Base-by-base conservation (phyloP, 2,329 filamentous ascomycete genomes). In the Elsinoe necatrix region DNA sequence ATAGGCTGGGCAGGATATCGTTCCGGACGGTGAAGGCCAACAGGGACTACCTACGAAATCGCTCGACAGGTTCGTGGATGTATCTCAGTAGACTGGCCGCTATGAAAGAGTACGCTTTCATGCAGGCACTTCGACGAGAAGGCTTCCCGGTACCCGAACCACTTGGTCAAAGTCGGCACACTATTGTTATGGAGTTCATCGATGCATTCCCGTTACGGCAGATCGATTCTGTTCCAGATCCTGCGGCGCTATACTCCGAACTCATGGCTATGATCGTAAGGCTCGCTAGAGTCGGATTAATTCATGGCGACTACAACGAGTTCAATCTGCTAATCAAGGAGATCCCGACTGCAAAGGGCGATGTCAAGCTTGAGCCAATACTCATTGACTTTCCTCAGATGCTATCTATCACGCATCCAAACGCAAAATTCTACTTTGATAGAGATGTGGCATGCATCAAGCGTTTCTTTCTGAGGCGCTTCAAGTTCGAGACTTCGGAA, bases 311-410 rank as follows among this genome's bases (percentile, higher is more conserved):
- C 69, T 98, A 95, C 76, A 98, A 98, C 75, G 95, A 98, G 71
- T 98, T 98, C 79, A 98, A 98, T 70, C 92, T 98, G 61, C 76
- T 98, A 31, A 84, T 98, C 69, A 89, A 93, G 68, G 92, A 97
- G 69, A 82, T 77, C 48, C 25, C 21, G 20, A 20, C 47, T 29
- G 25, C 23, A 14, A 29, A 54, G 23, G 47, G 37, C 5, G 41
- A 59, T 9, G 67, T 87, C 55, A 78, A 71, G 31, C 75, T 95
- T 23, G 83, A 82, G 5, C 93, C 93, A 0, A 82, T 96, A 55
- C 75, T 98, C 45, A 98, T 98, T 65, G 95, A 98, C 73, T 98
- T 98, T 67, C 93, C 93, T 0, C 93, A 98, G 69, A 97, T 96
- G 86, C 83, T 98, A 1, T 97, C 92, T 0, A 89, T 95, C 69